Base-by-base conservation (phyloP, 495 filamentous ascomycete genomes). In the Cercophora samala region DNA sequence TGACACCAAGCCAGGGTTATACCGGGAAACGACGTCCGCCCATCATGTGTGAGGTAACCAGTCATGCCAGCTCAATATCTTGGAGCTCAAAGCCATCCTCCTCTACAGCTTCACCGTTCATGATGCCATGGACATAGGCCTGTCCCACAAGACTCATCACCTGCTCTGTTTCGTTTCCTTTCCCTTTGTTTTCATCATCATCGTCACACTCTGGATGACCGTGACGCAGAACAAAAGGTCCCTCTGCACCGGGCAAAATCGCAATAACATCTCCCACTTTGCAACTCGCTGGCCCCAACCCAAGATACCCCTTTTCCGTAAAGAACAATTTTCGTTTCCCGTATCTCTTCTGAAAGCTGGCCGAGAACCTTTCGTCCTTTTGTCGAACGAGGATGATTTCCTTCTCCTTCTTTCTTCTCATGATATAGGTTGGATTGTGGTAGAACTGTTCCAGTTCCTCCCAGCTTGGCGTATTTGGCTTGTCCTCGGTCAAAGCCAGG, bases 51-150 rank as follows among this genome's bases (percentile, higher is more conserved):
- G 37, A 46, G 37, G 37, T 9, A 11, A 9, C 13, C 37, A 13
- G 0, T 46, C 13, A 46, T 11, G 37, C 37, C 37, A 64, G 11
- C 19, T 66, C 64, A 22, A 66, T 56, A 1, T 55, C 64, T 46
- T 56, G 19, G 13, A 66, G 23, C 18, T 2, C 13, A 46, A 66
- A 56, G 5, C 24, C 64, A 1, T 66, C 64, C 5, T 15, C 1
- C 1, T 19, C 25, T 18, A 56, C 13, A n/a, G 51, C 58, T 60
- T 66, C 64, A 29, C 64, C 64, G 24, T 62, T 5, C 64, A 66
- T 66, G n/a, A 66, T 62, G 0, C 64, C 64, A 22, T 66, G 64
- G 21, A 66, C 64, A 58, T 66, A 66, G 5, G 58, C 55, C 26
- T 62, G 58, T 2, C 64, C 64, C 9, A 66, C 58, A n/a, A 66